Base-by-base conservation (phyloP, 1,284 basidiomycete species). In the Leccinum ponderosum region DNA sequence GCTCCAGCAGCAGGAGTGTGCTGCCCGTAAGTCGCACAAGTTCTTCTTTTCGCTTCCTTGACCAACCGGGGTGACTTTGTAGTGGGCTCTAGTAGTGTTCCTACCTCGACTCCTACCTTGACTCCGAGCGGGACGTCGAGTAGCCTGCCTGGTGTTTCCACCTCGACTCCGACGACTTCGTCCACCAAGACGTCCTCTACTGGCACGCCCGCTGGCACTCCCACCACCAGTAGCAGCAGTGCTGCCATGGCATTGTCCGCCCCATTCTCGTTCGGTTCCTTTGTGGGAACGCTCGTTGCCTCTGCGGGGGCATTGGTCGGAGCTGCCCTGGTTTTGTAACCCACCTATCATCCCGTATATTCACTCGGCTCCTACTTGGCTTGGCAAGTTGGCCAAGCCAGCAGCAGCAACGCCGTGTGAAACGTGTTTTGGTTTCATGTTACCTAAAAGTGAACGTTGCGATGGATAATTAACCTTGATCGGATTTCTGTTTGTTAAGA, bases 271-370 rank as follows among this genome's bases (percentile, higher is more conserved):
- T 60, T 73, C 6, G 59, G 59, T 1, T 48, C 58, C 5, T 6
- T 69, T 6, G 29, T 75, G 0, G 68, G 71, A 4, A 63, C 62
- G n/a, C 59, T 75, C 4, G 56, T 74, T 22, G 64, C 67, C 7
- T 69, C 72, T 0, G 72, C 67, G 15, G 74, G 70, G 11, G 62
- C 60, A 2, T 56, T 73, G 55, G 52, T 70, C 2, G 72, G 72
- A 17, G 71, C 73, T 2, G 68, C 62, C 4, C 35, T 73, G 2
- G 58, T 73, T 7, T 22, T 75, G 57, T 73, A 58, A 64, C 39
- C 47, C 42, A 37, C n/a, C 6, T n/a, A 17, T 11, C 3, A 22
- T 7, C 3, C 25, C 33, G 17, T 35, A 31, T 7, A 14, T 7
- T 29, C 17, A 33, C n/a, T 29, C 51, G 8, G 12, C 3, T 52